phyloP scores from a whole-genome alignment of 2,329 filamentous ascomycete species.

The Emergomyces pasteurianus region DNA sequence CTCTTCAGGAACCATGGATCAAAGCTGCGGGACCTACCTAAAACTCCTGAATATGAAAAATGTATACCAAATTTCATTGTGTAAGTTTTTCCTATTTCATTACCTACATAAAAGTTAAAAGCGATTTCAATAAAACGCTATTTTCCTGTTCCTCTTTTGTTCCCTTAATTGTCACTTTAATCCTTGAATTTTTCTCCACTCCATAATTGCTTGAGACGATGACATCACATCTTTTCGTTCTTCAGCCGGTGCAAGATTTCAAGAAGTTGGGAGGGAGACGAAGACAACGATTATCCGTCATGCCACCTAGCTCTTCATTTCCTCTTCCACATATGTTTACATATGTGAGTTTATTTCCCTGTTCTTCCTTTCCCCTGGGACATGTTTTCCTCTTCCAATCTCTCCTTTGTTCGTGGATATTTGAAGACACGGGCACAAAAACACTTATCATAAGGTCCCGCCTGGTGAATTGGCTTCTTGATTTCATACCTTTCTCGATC shows the following conservation, averaged over 20 bases:
- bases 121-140: no score
- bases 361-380: background rate
- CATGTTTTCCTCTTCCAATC: background rate
- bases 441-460: no score
- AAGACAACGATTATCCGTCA: background rate
- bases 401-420: background rate
- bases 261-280: background rate
- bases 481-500: background rate
- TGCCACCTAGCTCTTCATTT: background rate
- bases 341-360: background rate
- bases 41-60: background rate
- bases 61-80: background rate
- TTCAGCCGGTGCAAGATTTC: background rate
- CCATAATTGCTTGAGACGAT: background rate
- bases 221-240: background rate
- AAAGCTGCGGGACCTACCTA: background rate
- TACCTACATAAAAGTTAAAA: background rate
- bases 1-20: background rate
- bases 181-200: background rate
- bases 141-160: background rate
- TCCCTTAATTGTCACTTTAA: background rate
- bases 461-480: background rate
- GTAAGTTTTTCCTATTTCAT: background rate
- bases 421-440: no score
- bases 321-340: background rate